Evolutionary conservation across 2,329 filamentous ascomycete genomes (phyloP).

Genomic region (Coleophoma eucalyptorum): DNA sequence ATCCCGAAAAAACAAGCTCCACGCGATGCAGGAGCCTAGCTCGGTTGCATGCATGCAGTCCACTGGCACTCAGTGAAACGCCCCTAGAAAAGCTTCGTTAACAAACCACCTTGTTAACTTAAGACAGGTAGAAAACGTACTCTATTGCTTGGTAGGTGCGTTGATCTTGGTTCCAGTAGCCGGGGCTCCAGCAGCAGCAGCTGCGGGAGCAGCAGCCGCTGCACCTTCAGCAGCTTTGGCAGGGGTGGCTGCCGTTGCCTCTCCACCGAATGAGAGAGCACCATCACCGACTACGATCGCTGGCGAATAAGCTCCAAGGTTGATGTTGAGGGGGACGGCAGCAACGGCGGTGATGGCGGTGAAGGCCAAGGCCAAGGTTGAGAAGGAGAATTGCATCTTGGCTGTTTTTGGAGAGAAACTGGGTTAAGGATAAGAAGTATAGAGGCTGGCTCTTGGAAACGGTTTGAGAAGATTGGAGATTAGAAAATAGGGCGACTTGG

Average conservation of each 20-base stretch:
- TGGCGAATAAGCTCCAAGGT: constrained; percentile 16
- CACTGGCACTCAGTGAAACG: too few species aligned
- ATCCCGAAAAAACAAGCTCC: too few species aligned
- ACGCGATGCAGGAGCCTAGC: too few species aligned
- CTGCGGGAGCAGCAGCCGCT: constrained; percentile 4
- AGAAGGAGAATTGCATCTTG: constrained; percentile 9
- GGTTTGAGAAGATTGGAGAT: background rate
- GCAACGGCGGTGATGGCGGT: constrained; percentile 7
- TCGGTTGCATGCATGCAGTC: too few species aligned
- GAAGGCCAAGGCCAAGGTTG: constrained; percentile 4
- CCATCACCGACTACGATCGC: constrained; percentile 19
- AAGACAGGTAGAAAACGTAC: too few species aligned
- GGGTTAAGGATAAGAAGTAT: background rate
- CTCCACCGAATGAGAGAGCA: constrained; percentile 14
- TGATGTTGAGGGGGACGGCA: constrained; percentile 15
- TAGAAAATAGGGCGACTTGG: too few species aligned
- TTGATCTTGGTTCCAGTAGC: too few species aligned
- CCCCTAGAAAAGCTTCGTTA: too few species aligned
- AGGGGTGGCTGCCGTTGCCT: constrained; percentile 3
- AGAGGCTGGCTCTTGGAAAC: background rate
- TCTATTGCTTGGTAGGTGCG: too few species aligned
- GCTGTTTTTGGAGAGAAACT: background rate
- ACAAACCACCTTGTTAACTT: too few species aligned
- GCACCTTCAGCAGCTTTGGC: constrained; percentile 6
- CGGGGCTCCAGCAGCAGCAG: background rate